Base-by-base conservation (phyloP, 192 early-diverging fungal species). In the Mortierella antarctica region DNA sequence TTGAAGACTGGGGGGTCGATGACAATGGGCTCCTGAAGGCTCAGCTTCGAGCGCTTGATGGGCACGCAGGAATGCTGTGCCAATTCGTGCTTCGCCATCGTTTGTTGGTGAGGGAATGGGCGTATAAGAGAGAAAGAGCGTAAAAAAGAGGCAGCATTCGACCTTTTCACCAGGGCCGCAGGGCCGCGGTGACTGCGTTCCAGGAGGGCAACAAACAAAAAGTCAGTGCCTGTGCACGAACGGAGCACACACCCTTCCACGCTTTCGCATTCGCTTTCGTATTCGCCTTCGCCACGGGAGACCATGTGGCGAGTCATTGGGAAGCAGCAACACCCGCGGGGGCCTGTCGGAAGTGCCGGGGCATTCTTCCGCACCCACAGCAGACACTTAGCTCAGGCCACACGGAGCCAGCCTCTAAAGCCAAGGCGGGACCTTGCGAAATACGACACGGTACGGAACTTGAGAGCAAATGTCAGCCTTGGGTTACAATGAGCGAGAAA, bases 1-100 rank as follows among this genome's bases (percentile, higher is more conserved):
- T 85, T 85, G 53, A 85, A 74, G 65, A 73, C 60, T 5, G 77
- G 77, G 15, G 53, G 70, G 12, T 80, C 65, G 47, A 72, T 52
- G 4, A 59, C 2, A 4, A 48, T 47, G 2, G 52, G 17, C 15
- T 62, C 65, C 54, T 71, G 56, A 46, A 58, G 45, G 41, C 59
- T 61, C 17, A 59, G 20, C 17, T 80, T 80, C 1, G 70, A 61
- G 45, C 65, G 70, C 57, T 80, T 80, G 45, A 67, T n/a, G 21
- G 67, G 46, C 1, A 53, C 53, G 10, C 21, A 21, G 17, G 60
- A 14, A 41, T 71, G 54, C 13, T 40, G 53, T 9, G 69, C n/a
- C 9, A 57, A 41, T 2, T 47, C 61, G 62, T 62, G 77, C 41
- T 80, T 80, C n/a, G 77, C 42, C 77, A 80, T 80, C 49, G 51